Percentiles rank a stretch among this genome's conserved stretches.
Conservation (phyloP, 2,329 filamentous ascomycete species). For the Scedosporium boydii region DNA sequence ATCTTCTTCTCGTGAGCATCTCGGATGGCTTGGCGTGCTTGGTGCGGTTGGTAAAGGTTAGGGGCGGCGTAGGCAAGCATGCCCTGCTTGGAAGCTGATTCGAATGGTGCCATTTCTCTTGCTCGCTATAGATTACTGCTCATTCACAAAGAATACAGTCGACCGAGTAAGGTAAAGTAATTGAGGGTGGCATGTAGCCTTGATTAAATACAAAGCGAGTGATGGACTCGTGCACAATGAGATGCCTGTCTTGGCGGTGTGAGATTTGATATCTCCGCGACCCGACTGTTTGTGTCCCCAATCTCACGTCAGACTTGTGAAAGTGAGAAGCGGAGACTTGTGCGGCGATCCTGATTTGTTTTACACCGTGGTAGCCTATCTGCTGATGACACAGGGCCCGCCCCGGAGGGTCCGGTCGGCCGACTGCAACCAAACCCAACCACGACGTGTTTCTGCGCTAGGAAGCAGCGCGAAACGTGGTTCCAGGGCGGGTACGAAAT, state of each 20-base stretch:
- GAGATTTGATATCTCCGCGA: too few species aligned
- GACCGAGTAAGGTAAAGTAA: too few species aligned
- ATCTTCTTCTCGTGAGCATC: conserved; percentile 37
- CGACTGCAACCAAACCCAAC: too few species aligned
- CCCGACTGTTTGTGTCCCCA: background rate
- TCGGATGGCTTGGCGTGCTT: conserved; percentile 31
- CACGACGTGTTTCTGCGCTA: too few species aligned
- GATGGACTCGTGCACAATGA: background rate
- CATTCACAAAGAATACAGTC: too few species aligned
- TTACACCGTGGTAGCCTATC: too few species aligned
- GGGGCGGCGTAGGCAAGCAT: conserved; percentile 33
- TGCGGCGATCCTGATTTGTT: too few species aligned
- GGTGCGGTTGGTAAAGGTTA: conserved; percentile 36
- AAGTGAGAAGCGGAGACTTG: background rate
- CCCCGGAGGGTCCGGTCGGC: too few species aligned
- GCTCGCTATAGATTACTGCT: background rate
- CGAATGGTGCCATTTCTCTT: background rate
- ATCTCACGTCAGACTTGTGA: background rate
- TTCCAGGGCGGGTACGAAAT: too few species aligned
- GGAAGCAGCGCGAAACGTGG: too few species aligned
- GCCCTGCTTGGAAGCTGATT: conserved; percentile 13
- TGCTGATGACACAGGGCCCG: too few species aligned
- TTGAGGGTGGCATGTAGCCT: background rate
- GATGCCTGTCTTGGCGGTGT: too few species aligned
- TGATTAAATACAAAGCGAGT: background rate